A percentile compares a stretch with the other conserved stretches of the same genome.
Conservation (phyloP, 768 basidiomycete species). For the Boletus rufocinnamomeus region DNA sequence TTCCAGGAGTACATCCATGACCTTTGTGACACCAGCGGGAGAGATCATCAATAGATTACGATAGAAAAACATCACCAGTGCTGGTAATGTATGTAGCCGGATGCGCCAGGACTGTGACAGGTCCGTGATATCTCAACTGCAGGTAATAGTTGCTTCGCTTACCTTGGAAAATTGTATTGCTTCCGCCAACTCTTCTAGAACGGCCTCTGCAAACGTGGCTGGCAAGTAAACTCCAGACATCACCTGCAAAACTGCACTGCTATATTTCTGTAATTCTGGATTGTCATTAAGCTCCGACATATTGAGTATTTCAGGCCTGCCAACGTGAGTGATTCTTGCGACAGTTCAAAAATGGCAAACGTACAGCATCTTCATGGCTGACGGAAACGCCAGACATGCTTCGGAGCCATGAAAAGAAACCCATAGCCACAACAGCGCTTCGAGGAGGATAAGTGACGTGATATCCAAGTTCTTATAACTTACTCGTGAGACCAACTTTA, state of each 20-base stretch:
- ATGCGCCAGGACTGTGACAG: slow-evolving; percentile 81
- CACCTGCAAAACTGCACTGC: slow-evolving; percentile 77
- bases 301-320: slow-evolving; percentile 81
- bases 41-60: slow-evolving; percentile 81
- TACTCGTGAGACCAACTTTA: slow-evolving; percentile 84
- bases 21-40: slow-evolving; percentile 60
- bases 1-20: slow-evolving; percentile 82
- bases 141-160: slow-evolving; percentile 24
- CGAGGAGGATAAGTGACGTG: slow-evolving; percentile 20
- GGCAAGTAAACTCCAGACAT: slow-evolving; percentile 82
- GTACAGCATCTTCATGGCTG: slow-evolving; percentile 74
- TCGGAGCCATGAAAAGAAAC: slow-evolving; percentile 72
- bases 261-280: slow-evolving; percentile 78
- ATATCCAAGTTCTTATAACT: slow-evolving; percentile 15
- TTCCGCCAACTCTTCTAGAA: slow-evolving; percentile 60
- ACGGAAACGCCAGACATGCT: slow-evolving; percentile 76
- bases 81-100: slow-evolving; percentile 83
- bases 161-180: slow-evolving; percentile 82
- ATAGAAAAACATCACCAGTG: slow-evolving; percentile 88
- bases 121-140: slow-evolving; percentile 14
- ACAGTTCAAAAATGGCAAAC: slow-evolving; percentile 32
- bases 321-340: slow-evolving; percentile 9
- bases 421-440: slow-evolving; percentile 83
- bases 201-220: slow-evolving; percentile 58
- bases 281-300: slow-evolving; percentile 91